Base-by-base conservation (phyloP, 192 early-diverging fungal species). In the Pilaira anomala region DNA sequence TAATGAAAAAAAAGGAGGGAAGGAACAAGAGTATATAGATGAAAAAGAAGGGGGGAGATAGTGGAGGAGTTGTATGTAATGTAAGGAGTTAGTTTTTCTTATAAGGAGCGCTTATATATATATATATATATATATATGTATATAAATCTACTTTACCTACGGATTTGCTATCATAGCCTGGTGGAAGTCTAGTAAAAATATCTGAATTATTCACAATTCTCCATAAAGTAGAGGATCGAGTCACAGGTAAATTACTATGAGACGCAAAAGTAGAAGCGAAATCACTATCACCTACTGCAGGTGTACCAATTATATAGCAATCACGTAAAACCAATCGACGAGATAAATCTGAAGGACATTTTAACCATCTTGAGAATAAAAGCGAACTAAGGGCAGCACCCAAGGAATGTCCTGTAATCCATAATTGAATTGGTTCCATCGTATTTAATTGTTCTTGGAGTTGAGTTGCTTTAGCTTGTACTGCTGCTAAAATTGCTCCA, bases 401-500 rank as follows among this genome's bases (percentile, higher is more conserved):
- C 14, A 82, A 54, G 5, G 80, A 82, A 58, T 82, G 80, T 3
- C 80, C 80, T 9, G 80, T 77, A 7, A 82, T 40, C 76, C 78
- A 82, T 3, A 82, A n/a, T 16, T 80, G 73, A 16, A 82, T 59
- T 4, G 74, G 76, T 8, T 68, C 62, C 3, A 29, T 59, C 1
- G 56, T 63, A 26, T 58, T 16, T 45, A 66, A 13, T 25, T 33
- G 42, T 29, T 49, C 29, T 28, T 70, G 67, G 39, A 82, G 63
- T 28, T 56, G 25, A 36, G 11, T 21, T 3, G 62, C 71, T 36
- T 64, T 63, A 13, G 39, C 12, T 16, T 64, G 66, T 33, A 80
- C 66, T 19, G 73, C 72, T 1, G 65, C 61, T 29, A 80, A 66
- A 22, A 82, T 78, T 22, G 73, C 64, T 1, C 69, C 51, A 25